Percentiles rank a stretch among this genome's conserved stretches.
Evolutionary conservation across 2,329 filamentous ascomycete genomes (phyloP).

Genomic region (Esteya vermicola): DNA sequence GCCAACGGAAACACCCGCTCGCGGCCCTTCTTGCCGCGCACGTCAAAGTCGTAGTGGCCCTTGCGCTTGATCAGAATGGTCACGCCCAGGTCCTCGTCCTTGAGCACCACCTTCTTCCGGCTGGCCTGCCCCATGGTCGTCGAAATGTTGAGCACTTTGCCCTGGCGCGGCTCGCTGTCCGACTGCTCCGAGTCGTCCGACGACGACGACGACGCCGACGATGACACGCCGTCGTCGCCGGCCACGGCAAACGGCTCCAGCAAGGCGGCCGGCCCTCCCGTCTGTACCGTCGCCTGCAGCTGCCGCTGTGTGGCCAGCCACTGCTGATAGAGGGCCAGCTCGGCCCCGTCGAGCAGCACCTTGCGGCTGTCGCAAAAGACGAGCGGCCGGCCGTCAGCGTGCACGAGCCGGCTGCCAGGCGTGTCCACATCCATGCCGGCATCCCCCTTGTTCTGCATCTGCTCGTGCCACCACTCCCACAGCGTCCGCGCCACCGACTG

Average conservation of each 20-base stretch:
- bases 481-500: constrained; percentile 59
- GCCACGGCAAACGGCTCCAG: constrained; percentile 59
- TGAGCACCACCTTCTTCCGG: constrained; percentile 73
- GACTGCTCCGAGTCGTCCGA: constrained; percentile 80
- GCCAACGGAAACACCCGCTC: constrained; percentile 88
- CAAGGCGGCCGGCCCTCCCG: constrained; percentile 41
- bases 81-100: constrained; percentile 80
- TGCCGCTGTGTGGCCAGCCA: constrained; percentile 82
- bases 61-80: constrained; percentile 82
- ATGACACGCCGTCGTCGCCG: constrained; percentile 55
- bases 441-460: constrained; percentile 17
- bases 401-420: too few relatives aligned
- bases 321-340: constrained; percentile 75
- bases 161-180: constrained; percentile 80
- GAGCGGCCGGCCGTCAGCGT: constrained; percentile 48
- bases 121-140: constrained; percentile 71
- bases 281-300: constrained; percentile 66
- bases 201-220: constrained; percentile 60
- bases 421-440: too few relatives aligned
- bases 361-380: constrained; percentile 46
- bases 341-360: constrained; percentile 56
- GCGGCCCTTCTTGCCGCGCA: constrained; percentile 78
- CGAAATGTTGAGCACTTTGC: constrained; percentile 79
- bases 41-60: constrained; percentile 85
- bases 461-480: constrained; percentile 54